Evolutionary conservation across 208 protist genomes (phyloP).

Genomic region (Leishmania aethiopica): DNA sequence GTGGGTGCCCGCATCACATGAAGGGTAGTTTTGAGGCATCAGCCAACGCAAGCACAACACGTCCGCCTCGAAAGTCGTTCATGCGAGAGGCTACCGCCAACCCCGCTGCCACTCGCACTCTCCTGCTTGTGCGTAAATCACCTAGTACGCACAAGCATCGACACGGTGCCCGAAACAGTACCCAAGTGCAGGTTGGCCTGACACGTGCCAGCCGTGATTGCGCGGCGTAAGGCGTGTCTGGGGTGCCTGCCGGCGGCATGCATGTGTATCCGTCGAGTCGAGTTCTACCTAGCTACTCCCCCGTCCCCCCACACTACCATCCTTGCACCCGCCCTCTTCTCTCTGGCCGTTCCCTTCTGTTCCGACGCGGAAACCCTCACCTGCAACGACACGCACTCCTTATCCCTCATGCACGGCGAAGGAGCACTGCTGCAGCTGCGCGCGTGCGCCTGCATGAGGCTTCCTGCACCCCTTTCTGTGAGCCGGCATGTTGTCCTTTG

Average conservation of each 20-base stretch:
- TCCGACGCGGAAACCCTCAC: not conserved
- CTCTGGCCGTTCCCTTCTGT: not conserved
- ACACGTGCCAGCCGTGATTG: not conserved
- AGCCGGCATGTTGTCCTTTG: not conserved
- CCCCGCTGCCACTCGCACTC: not conserved
- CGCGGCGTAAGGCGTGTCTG: not conserved
- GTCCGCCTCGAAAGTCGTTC: not conserved
- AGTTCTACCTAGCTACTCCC: not conserved
- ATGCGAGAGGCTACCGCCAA: not conserved
- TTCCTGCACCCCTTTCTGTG: not conserved
- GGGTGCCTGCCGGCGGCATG: not conserved
- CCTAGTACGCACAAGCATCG: not conserved
- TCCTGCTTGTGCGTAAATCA: not conserved
- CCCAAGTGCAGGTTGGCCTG: not conserved
- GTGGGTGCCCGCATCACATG: not conserved
- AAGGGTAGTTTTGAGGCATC: not conserved
- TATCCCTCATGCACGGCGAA: not conserved
- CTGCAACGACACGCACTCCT: not conserved
- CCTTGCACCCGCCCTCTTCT: not conserved
- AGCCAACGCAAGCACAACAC: not conserved
- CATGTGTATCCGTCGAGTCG: not conserved
- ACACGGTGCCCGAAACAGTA: not conserved
- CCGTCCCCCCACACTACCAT: not conserved
- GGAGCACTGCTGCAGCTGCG: not conserved
- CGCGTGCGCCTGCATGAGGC: not conserved